Percentiles rank a stretch among this genome's conserved stretches.
These are phyloP conservation scores for Fusarium mundagurra DNA, from an alignment of 2,329 filamentous ascomycete genomes.

Conservation along the genomic window DNA sequence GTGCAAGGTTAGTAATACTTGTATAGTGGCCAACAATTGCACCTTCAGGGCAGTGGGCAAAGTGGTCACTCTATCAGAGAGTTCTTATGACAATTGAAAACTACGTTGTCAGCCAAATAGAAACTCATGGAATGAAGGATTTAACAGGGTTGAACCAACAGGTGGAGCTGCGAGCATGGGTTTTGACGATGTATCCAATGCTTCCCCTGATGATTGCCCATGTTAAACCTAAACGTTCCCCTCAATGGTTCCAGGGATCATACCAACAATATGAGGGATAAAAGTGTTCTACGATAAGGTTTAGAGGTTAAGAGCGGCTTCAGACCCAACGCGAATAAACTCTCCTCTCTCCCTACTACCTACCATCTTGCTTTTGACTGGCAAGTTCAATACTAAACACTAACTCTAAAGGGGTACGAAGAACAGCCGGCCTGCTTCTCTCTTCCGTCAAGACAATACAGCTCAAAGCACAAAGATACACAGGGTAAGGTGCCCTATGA, in stretches of 20 bases:
- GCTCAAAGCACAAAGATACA: not conserved
- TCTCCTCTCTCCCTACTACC: too few relatives aligned
- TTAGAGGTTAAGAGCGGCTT: not conserved
- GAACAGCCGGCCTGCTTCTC: too few relatives aligned
- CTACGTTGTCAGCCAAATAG: too few relatives aligned
- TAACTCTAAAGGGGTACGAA: fast-evolving
- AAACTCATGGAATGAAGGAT: not conserved
- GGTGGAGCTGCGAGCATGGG: not conserved
- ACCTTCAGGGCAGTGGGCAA: too few relatives aligned
- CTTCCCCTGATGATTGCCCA: not conserved
- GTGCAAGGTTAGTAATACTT: too few relatives aligned
- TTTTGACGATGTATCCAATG: not conserved
- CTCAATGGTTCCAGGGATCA: not conserved
- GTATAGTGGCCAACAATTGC: too few relatives aligned
- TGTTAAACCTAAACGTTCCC: too few relatives aligned
- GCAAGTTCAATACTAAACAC: too few relatives aligned
- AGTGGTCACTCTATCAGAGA: not conserved
- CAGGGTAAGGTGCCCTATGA: not conserved
- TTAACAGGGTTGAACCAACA: not conserved
- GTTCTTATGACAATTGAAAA: not conserved
- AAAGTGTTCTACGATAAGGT: not conserved
- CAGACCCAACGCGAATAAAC: not conserved
- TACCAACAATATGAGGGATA: not conserved
- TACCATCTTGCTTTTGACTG: too few relatives aligned
- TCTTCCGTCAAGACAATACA: not conserved